Percentiles rank a stretch among this genome's conserved stretches.
Evolutionary conservation across 441 rosid genomes (phyloP).

Genomic region (Syzygium malaccense): DNA sequence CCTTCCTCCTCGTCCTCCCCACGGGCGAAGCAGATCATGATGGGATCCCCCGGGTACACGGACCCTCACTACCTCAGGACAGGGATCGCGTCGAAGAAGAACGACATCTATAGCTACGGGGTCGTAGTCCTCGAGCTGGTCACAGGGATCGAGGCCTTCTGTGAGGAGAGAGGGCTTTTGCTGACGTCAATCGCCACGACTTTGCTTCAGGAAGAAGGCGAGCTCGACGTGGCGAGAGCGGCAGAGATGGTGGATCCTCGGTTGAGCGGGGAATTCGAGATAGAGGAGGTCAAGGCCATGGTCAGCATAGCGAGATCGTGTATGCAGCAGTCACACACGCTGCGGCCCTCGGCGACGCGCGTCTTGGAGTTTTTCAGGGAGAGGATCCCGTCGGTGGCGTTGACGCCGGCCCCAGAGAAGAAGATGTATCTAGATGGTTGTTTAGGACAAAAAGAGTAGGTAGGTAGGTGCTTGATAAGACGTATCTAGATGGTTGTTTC

Average conservation of each 20-base stretch:
- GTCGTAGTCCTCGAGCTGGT: conserved; percentile 65
- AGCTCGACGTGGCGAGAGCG: conserved; percentile 7
- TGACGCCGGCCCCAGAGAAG: not conserved
- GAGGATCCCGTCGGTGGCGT: conserved; percentile 13
- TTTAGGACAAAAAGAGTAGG: not conserved
- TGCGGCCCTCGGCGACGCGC: conserved; percentile 52
- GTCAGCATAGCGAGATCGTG: conserved; percentile 41
- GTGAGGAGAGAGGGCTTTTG: conserved; percentile 42
- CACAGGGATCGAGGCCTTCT: conserved; percentile 67
- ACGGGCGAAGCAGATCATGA: conserved; percentile 44
- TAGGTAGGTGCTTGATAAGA: not conserved
- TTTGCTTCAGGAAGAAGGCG: conserved; percentile 12
- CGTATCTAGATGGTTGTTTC: not conserved
- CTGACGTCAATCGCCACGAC: conserved; percentile 36
- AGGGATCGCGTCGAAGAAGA: conserved; percentile 74
- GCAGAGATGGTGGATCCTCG: conserved; percentile 49
- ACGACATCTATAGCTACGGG: conserved; percentile 73
- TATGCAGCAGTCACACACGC: conserved; percentile 35
- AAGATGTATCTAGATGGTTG: too few species aligned
- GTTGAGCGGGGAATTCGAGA: conserved; percentile 34
- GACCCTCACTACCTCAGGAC: conserved; percentile 79
- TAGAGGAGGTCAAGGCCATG: conserved; percentile 54
- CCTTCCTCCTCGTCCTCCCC: conserved; percentile 13
- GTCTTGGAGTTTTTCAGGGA: conserved; percentile 32
- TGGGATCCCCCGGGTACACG: conserved; percentile 88